Conservation (phyloP, 108 stramenopile species). For the Cylindrotheca fusiformis region DNA sequence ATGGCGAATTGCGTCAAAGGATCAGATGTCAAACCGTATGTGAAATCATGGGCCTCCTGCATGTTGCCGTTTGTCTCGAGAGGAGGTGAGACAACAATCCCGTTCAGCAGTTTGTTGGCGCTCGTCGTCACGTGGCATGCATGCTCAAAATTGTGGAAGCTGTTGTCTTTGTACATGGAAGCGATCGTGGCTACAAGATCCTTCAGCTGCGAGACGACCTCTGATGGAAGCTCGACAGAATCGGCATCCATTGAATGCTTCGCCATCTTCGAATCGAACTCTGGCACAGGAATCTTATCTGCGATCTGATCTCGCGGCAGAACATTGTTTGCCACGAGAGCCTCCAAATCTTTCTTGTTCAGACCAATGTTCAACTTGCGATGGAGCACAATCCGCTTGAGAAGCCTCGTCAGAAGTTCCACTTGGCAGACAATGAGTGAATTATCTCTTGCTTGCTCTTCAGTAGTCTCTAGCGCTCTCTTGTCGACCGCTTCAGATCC, state of each 20-base stretch:
- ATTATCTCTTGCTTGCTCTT: too few relatives aligned
- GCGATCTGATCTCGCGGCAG: conserved; percentile 11
- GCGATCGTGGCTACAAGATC: conserved; percentile 28
- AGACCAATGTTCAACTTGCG: not conserved
- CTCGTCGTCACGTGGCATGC: conserved; percentile 46
- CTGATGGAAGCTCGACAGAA: conserved; percentile 11
- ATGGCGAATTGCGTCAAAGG: too few relatives aligned
- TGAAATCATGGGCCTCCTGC: conserved; percentile 3
- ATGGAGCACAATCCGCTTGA: conserved; percentile 23
- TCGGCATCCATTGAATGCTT: too few relatives aligned
- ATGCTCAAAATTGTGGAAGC: conserved; percentile 64
- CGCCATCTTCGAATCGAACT: conserved; percentile 9
- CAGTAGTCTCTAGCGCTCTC: too few relatives aligned
- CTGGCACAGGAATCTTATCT: conserved; percentile 16
- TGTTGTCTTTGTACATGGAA: conserved; percentile 33
- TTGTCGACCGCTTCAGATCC: not conserved
- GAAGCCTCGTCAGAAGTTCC: conserved; percentile 13
- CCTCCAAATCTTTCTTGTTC: not conserved
- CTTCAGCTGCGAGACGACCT: conserved; percentile 18
- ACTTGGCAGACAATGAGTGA: conserved; percentile 37
- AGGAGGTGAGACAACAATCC: conserved; percentile 14
- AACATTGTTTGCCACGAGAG: not conserved
- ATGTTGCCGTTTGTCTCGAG: too few relatives aligned
- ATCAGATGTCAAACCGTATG: too few relatives aligned
- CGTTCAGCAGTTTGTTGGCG: conserved; percentile 42